Evolutionary conservation across 495 filamentous ascomycete species (phyloP), one percentile per base, ranked within the genome.

Genomic region (Podospora anserina): DNA sequence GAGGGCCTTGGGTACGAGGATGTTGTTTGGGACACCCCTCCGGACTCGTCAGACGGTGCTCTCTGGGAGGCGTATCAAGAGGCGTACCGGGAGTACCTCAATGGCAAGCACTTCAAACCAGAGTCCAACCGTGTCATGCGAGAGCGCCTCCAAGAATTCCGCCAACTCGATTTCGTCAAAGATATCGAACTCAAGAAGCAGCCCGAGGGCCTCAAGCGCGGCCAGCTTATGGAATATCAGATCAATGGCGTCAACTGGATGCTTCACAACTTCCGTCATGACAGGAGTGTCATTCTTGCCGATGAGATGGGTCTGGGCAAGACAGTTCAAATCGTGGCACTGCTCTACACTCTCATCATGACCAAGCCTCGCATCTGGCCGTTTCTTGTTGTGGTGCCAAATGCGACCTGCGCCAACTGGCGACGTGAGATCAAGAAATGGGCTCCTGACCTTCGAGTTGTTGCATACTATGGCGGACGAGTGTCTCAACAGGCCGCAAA

Each of bases 261-360:
- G n/a, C 90, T 96, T 67, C 97, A 92, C 76, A 94, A 92, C 75
- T 97, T 92, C 82, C 87, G 91, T 68, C 81, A 86, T 61, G 82
- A 89, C 69, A 85, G 91, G 69, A 98, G 96, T 72, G 90, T 90
- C n/a, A 95, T 99, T 72, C 86, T 99, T 2, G 96, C 96, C 2
- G 96, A 99, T 72, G 96, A 99, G 76, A 99, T 99, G 96, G 96
- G 96, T 4, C 87, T 99, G 11, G 96, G 96, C 28, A 99, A 99
- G 82, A 99, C 96, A 0, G 91, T 99, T 61, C 96, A 99, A 76
- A 87, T 97, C 63, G 93, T 99, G 65, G 88, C 88, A 2, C 86
- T 96, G 63, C 80, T 99, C 9, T 87, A 91, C 9, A 87, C 90
- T 16, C 78, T 99, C n/a, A 85, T 91, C 32, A 83, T 91, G 70